A percentile compares a stretch with the other conserved stretches of the same genome.
Evolutionary conservation across 345 rosid genomes (phyloP).

Genomic region (Hirschfeldia incana): DNA sequence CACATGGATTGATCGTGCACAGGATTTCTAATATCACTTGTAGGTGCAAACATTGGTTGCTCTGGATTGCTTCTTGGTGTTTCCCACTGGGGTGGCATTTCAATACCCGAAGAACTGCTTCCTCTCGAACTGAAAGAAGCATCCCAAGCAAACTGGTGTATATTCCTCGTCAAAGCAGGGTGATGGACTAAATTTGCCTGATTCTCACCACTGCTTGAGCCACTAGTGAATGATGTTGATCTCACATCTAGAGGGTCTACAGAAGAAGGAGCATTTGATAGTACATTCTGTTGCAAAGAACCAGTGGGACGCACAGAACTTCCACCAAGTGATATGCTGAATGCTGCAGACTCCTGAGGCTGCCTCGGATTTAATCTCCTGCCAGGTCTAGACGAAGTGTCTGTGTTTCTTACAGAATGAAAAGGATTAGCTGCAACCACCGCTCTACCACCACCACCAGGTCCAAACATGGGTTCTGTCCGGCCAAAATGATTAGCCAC

Average conservation of each 20-base stretch:
- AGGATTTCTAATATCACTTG: slow-evolving; percentile 52
- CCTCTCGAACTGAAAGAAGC: slow-evolving; percentile 44
- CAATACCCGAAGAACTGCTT: slow-evolving; percentile 48
- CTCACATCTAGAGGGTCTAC: slow-evolving; percentile 52
- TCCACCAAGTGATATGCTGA: slow-evolving; percentile 49
- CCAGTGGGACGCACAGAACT: slow-evolving; percentile 45
- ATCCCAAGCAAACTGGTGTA: slow-evolving; percentile 54
- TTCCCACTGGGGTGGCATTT: slow-evolving; percentile 44
- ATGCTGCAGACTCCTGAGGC: slow-evolving; percentile 55
- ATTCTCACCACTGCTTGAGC: slow-evolving; percentile 44
- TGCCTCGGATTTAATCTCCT: slow-evolving; percentile 52
- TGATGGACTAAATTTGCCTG: slow-evolving; percentile 49
- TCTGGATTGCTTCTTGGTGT: slow-evolving; percentile 54
- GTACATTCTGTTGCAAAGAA: slow-evolving; percentile 45
- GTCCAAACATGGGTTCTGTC: slow-evolving; percentile 50
- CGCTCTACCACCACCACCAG: slow-evolving; percentile 47
- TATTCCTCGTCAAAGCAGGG: slow-evolving; percentile 54
- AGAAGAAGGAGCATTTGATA: slow-evolving; percentile 43
- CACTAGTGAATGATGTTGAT: slow-evolving; percentile 40
- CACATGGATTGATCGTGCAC: slow-evolving; percentile 66
- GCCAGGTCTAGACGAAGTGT: slow-evolving; percentile 44
- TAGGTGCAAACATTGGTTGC: slow-evolving; percentile 53
- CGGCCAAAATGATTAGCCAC: slow-evolving; percentile 46
- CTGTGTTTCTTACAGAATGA: slow-evolving; percentile 52
- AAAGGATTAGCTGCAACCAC: slow-evolving; percentile 41